Evolutionary conservation across 305 asterid species (phyloP).

Genomic region (Fraxinus nigra): DNA sequence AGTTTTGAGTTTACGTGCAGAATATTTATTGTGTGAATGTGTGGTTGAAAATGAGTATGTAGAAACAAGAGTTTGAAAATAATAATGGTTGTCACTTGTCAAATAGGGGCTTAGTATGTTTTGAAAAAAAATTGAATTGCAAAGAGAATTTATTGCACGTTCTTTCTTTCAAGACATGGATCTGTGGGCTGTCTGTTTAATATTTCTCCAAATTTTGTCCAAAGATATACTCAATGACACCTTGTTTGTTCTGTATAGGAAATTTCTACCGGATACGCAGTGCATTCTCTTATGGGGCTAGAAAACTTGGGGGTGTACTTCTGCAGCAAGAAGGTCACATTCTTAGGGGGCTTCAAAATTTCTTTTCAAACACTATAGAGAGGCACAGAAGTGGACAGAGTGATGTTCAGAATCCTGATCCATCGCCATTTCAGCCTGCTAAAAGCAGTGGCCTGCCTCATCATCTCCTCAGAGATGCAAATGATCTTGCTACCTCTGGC

Average conservation of each 20-base stretch:
- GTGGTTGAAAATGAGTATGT: neutral
- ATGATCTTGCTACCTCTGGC: slow-evolving; percentile 41
- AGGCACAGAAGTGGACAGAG: slow-evolving; percentile 60
- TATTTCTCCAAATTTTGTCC: neutral
- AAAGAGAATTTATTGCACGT: neutral
- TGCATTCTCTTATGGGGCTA: slow-evolving; percentile 81
- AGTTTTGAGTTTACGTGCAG: neutral
- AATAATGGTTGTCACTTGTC: neutral
- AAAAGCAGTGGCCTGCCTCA: slow-evolving; percentile 28
- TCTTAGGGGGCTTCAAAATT: slow-evolving; percentile 51
- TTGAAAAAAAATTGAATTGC: neutral
- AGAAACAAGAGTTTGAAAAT: neutral
- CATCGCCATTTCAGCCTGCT: slow-evolving; percentile 3
- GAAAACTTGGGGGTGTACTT: slow-evolving; percentile 64
- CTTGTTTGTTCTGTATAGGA: slow-evolving; percentile 38
- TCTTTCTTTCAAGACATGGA: neutral
- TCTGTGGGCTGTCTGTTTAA: neutral
- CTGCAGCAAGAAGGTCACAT: slow-evolving; percentile 44
- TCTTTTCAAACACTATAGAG: slow-evolving; percentile 67
- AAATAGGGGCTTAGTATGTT: neutral
- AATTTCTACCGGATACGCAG: slow-evolving; percentile 81
- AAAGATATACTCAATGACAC: neutral
- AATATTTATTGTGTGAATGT: neutral
- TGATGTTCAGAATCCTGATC: slow-evolving; percentile 45
- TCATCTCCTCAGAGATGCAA: slow-evolving; percentile 36